A percentile compares a stretch with the other conserved stretches of the same genome.
These are phyloP conservation scores for Herpetospermum pedunculosum DNA, from an alignment of 306 rosid species.

Conservation along the genomic window DNA sequence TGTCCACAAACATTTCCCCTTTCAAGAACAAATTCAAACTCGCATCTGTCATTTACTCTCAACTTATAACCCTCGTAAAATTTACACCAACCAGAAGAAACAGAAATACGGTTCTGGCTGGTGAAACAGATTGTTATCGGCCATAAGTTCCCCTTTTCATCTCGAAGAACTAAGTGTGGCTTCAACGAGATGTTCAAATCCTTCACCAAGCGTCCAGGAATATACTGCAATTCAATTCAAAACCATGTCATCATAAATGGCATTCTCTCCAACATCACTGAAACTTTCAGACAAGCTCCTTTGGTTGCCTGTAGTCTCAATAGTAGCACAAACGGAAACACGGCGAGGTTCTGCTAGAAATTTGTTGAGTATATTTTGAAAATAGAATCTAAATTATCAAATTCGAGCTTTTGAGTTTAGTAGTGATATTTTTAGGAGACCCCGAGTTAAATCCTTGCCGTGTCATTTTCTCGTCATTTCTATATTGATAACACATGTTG, in stretches of 20 bases:
- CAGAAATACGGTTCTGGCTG: not conserved
- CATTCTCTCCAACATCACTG: not conserved
- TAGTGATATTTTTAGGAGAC: not conserved
- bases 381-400: not conserved
- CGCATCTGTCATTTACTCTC: constrained; percentile 2
- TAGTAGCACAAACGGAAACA: not conserved
- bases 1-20: not conserved
- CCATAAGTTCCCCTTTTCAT: constrained; percentile 10
- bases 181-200: not conserved
- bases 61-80: not conserved
- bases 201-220: not conserved
- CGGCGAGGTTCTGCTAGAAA: not conserved
- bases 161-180: constrained; percentile 1
- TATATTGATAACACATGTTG: not conserved
- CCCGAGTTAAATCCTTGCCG: not conserved
- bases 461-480: not conserved
- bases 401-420: not conserved
- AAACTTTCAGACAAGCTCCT: not conserved
- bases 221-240: constrained; percentile 6
- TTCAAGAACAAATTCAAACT: constrained; percentile 8
- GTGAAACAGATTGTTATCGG: not conserved
- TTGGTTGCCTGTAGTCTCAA: not conserved
- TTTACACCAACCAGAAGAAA: not conserved
- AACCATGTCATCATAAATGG: not conserved
- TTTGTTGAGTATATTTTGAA: not conserved